Percentiles rank a stretch among this genome's conserved stretches.
Evolutionary conservation across 2,329 filamentous ascomycete species (phyloP).

Genomic region (Biscogniauxia marginata): DNA sequence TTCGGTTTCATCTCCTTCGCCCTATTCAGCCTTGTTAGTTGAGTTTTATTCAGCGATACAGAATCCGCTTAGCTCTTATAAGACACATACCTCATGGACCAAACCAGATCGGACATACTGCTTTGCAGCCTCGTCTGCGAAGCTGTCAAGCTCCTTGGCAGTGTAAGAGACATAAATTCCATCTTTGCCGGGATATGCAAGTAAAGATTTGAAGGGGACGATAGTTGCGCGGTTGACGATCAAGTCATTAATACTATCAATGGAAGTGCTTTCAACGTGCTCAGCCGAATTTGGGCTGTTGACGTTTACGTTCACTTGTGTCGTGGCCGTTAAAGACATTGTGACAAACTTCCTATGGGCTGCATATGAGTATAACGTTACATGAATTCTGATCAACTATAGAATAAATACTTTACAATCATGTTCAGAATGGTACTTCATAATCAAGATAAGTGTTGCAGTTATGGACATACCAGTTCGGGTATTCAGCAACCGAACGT

Average conservation of each 20-base stretch:
- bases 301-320: conserved; percentile 1
- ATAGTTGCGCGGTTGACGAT: conserved; percentile 10
- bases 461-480: not conserved
- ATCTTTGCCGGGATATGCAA: conserved; percentile 10
- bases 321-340: conserved; percentile 10
- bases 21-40: not conserved
- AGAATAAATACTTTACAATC: not conserved
- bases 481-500: not conserved
- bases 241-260: conserved; percentile 14
- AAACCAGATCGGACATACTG: conserved; percentile 6
- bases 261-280: conserved; percentile 1
- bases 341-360: not conserved
- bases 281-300: not conserved
- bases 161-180: conserved; percentile 10
- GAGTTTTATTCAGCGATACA: not conserved
- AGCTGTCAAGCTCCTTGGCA: conserved; percentile 10
- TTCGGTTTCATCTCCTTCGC: conserved; percentile 3
- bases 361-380: not conserved
- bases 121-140: conserved; percentile 12
- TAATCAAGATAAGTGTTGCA: not conserved
- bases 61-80: not conserved
- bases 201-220: conserved; percentile 9
- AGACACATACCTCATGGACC: conserved; percentile 4
- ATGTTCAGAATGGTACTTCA: not conserved
- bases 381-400: not conserved